These are phyloP conservation scores for Liriodendron chinense DNA, from an alignment of 164 flowering plant genomes.

Conservation along the genomic window DNA sequence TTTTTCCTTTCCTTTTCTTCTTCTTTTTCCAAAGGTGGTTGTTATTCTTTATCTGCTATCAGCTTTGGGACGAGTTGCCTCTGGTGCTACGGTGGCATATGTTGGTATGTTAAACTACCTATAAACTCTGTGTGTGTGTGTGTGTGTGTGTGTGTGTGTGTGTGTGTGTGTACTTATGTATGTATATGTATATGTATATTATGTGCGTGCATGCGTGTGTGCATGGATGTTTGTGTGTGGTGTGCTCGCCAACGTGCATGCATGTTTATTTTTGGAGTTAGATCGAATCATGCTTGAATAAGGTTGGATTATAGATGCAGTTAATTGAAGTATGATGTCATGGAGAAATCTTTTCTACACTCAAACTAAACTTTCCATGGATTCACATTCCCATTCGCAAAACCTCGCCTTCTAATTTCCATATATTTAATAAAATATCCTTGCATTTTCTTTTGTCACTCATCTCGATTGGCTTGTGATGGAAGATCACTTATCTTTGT, in stretches of 20 bases:
- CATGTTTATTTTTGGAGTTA: neutral
- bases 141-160: neutral
- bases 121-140: neutral
- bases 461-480: neutral
- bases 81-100: slow-evolving; percentile 53
- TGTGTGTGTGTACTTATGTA: too few species aligned
- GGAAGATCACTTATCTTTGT: neutral
- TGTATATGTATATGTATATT: too few species aligned
- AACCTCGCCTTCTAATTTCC: neutral
- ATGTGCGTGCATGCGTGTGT: neutral
- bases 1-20: neutral
- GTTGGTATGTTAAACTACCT: slow-evolving; percentile 27
- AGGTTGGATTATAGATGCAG: neutral
- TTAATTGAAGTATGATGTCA: neutral
- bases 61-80: slow-evolving; percentile 40
- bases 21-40: slow-evolving; percentile 47
- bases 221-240: too few species aligned
- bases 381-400: neutral
- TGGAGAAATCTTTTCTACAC: neutral
- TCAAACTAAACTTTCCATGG: neutral
- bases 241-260: too few species aligned
- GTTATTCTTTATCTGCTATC: slow-evolving; percentile 42
- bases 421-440: neutral
- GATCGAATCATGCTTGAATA: neutral
- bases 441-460: neutral